Base-by-base conservation (phyloP, 148 eudicot genomes). In the Camellia japonica region DNA sequence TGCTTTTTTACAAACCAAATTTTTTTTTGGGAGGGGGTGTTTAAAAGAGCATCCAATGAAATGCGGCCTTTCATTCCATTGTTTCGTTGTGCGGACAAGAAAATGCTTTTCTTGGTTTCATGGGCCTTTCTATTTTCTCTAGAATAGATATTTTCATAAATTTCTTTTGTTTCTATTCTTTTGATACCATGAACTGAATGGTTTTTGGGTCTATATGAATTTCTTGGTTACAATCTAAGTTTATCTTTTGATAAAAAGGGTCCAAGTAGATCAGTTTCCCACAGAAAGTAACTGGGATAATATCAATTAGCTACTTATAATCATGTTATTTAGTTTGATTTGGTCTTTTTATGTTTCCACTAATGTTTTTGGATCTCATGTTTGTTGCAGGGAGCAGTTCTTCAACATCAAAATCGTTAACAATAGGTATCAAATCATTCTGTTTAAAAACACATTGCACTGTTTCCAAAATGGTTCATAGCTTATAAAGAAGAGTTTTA, bases 331-430 rank as follows among this genome's bases (percentile, higher is more conserved):
- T 66, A 3, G 14, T 52, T 66, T 52, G 49, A 77, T 77, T 77
- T 77, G 38, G 49, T 52, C 42, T 19, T 10, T 77, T 54, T 71
- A 52, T 64, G 72, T 13, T 80, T 80, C 63, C n/a, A 23, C 79
- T 80, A 54, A 74, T 46, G 0, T 11, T 14, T 65, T 23, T 54
- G 63, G 38, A 41, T 47, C 56, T 75, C 44, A 12, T 58, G 67
- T 49, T 80, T 51, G 51, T 46, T 81, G 68, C 83, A 81, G 83
- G 41, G 23, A 44, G 59, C 23, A 3, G 47, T 30, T 20, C n/a
- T 54, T 52, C 51, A n/a, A 3, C 10, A 38, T 15, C 61, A 78
- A 2, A 1, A 23, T 4, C 73, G 15, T 10, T 18, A n/a, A 19
- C 47, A n/a, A 41, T 78, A 78, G 54, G 80, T 78, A 78, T 4